Conservation (phyloP, 345 rosid species). For the Hibiscus trionum region DNA sequence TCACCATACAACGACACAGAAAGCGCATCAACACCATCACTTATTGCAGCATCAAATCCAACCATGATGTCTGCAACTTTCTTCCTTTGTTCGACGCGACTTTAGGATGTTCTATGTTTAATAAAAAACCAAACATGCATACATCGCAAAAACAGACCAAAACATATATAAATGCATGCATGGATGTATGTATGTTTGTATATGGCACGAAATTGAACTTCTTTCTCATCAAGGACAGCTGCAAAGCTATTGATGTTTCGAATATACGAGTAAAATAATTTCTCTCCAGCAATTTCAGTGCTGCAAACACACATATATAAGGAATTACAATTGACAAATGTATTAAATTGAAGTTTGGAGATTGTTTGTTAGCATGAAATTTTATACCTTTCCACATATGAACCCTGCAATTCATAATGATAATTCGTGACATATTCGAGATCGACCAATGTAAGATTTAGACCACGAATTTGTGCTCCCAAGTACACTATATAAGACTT, state of each 20-base stretch:
- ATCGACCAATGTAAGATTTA: conserved; percentile 10
- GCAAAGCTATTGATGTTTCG: conserved; percentile 59
- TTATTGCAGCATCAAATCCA: conserved; percentile 45
- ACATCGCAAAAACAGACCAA: not conserved
- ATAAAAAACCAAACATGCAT: not conserved
- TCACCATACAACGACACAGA: conserved; percentile 36
- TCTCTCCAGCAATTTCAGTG: conserved; percentile 36
- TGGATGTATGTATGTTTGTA: not conserved
- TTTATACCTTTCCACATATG: conserved; percentile 21
- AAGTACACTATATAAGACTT: conserved; percentile 33
- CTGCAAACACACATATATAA: conserved; percentile 20
- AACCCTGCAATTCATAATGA: conserved; percentile 24
- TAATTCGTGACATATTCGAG: conserved; percentile 11
- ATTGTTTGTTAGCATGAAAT: not conserved
- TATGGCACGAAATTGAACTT: not conserved
- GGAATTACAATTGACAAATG: not conserved
- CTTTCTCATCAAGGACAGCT: conserved; percentile 48
- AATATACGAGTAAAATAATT: conserved; percentile 51
- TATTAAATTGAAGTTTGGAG: not conserved
- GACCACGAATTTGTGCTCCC: conserved; percentile 27
- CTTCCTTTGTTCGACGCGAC: conserved; percentile 18
- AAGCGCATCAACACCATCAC: conserved; percentile 46
- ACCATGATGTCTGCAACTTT: conserved; percentile 50
- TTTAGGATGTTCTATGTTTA: conserved; percentile 41
- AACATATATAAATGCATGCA: not conserved